phyloP scores from a whole-genome alignment of 2,329 filamentous ascomycete species.

The Fusarium aywerte region DNA sequence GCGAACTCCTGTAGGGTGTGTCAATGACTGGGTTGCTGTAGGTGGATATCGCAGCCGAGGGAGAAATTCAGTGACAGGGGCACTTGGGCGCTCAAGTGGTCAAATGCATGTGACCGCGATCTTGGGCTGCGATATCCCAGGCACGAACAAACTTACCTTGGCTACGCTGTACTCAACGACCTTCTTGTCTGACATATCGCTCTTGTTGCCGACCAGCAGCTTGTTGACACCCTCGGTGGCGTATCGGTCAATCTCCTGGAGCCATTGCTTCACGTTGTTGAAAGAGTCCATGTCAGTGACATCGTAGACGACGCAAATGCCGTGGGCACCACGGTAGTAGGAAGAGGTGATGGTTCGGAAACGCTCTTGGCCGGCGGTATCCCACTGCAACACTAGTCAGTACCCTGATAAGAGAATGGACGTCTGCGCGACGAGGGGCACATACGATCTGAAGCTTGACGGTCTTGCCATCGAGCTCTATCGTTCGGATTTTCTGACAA shows the following conservation, averaged over 20 bases:
- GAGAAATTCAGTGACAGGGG: slow-evolving; percentile 17
- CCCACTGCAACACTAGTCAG: slow-evolving; percentile 74
- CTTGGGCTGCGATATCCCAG: not conserved
- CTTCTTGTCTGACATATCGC: slow-evolving; percentile 99
- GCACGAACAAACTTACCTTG: slow-evolving; percentile 73
- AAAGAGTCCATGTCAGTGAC: slow-evolving; percentile 99
- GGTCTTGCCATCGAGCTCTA: slow-evolving; percentile 99
- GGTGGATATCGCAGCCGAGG: slow-evolving; percentile 9
- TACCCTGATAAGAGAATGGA: not conserved
- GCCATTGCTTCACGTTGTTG: slow-evolving; percentile 99
- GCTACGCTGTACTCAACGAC: slow-evolving; percentile 99
- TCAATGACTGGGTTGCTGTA: slow-evolving; percentile 33
- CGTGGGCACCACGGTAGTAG: slow-evolving; percentile 98
- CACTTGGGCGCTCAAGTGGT: slow-evolving; percentile 17
- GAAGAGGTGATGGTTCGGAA: slow-evolving; percentile 99
- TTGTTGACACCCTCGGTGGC: slow-evolving; percentile 99
- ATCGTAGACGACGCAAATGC: slow-evolving; percentile 99
- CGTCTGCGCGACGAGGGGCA: slow-evolving; percentile 33
- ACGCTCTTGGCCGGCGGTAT: slow-evolving; percentile 98
- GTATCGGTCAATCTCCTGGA: slow-evolving; percentile 99
- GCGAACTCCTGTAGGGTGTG: slow-evolving; percentile 82
- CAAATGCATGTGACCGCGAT: slow-evolving; percentile 39
- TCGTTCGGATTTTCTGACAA: slow-evolving; percentile 96
- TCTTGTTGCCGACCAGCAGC: slow-evolving; percentile 99
- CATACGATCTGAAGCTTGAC: slow-evolving; percentile 99